phyloP scores from a whole-genome alignment of 176 grass and related monocot species.

The Oryza coarctata region DNA sequence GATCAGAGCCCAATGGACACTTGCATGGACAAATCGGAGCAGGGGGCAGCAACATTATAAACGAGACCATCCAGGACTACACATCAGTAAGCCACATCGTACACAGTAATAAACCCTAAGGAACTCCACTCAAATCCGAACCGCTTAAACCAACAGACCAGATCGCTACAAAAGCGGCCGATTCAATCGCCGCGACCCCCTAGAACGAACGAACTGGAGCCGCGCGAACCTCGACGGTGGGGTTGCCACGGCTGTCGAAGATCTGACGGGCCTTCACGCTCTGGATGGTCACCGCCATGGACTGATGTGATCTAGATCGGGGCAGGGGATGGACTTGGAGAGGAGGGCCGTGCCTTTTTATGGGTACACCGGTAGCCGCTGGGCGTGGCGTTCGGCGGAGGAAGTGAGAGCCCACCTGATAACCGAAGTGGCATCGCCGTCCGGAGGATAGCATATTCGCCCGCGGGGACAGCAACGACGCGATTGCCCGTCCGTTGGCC shows the following conservation, averaged over 20 bases:
- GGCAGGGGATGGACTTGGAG: neutral
- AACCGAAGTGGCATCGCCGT: neutral
- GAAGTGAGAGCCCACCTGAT: neutral
- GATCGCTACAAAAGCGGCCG: neutral
- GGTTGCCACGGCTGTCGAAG: constrained; percentile 58
- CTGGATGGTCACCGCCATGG: constrained; percentile 49
- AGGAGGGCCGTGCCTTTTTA: neutral
- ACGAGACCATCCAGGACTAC: neutral
- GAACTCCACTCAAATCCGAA: neutral
- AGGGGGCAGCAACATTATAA: neutral
- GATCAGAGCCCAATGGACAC: neutral
- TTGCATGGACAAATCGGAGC: neutral
- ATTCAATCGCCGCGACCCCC: neutral
- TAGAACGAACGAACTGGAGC: neutral
- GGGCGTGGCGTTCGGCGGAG: neutral
- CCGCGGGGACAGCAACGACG: neutral
- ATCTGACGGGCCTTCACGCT: constrained; percentile 55
- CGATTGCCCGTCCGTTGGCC: neutral
- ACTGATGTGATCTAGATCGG: neutral
- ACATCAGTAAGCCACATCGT: neutral
- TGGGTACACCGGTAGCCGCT: neutral
- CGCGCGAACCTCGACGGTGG: constrained; percentile 44
- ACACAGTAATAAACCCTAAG: neutral
- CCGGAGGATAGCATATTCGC: neutral
- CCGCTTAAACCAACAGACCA: neutral